Evolutionary conservation across 371 early-diverging fungal species (phyloP), one percentile per base, ranked within the genome.

Genomic region (Apophysomyces elegans): DNA sequence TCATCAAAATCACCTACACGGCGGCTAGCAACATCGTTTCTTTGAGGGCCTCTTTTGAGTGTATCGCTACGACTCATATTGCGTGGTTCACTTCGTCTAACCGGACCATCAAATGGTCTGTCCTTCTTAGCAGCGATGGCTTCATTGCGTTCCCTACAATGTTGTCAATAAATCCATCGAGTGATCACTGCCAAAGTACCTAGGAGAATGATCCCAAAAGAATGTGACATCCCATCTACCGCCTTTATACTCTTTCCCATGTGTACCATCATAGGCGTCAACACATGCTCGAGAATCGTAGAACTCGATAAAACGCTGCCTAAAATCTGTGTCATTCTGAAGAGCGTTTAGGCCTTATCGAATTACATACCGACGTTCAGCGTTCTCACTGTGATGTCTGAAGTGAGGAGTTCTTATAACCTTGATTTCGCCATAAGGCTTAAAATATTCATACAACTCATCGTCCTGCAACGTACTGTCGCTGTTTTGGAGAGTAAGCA

Each of bases 231-330:
- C 80, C 74, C 86, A 78, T 21, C 38, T 62, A 14, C 83, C 84
- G 26, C 75, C 81, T 21, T 83, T 75, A 45, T 77, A 82, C 11
- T 64, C 62, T 43, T 67, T 58, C 21, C 77, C 75, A 14, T 73
- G 67, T 4, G 78, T 75, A 1, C 45, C 66, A 59, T 79, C 78
- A 54, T 72, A 75, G 37, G 85, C 85, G 11, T 65, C 64, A 12
- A 77, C 70, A 61, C 83, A 80, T 26, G 75, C 79, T 35, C 86
- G 78, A 14, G 81, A 81, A 70, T 86, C 86, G 59, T 69, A 86
- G 68, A 77, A 86, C 63, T 86, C 86, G 44, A 85, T 75, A 32
- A 85, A 71, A 18, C 84, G 79, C 71, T 86, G 86, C 14, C 84
- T 81, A 56, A 67, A 66, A 65, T 64, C 56, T 1, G 14, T 37